Base-by-base conservation (phyloP, 1,284 basidiomycete species). In the Papiliotrema flavescens region DNA sequence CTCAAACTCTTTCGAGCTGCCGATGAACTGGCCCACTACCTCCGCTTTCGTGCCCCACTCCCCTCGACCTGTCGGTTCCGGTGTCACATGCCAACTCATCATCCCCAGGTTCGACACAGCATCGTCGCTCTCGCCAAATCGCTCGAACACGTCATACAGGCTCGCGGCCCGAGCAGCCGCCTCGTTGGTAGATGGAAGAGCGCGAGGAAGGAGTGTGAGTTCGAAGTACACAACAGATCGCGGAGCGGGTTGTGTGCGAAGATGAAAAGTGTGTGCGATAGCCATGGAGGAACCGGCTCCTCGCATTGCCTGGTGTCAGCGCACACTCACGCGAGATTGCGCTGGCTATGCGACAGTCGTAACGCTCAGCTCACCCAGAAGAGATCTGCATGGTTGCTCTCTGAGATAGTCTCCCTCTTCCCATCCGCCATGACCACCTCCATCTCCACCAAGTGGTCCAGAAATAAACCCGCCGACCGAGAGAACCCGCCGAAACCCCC, bases 81-180 rank as follows among this genome's bases (percentile, higher is more conserved):
- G 60, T 20, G 60, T 56, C 1, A 59, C 60, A 41, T 61, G 60
- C 60, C 60, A 62, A 13, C 32, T 34, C 28, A 57, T 24, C 26
- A 46, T 46, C 19, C 51, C 54, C 9, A 59, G 41, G 15, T 52
- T 47, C n/a, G 40, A 11, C 13, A 49, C 17, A 6, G 56, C 54
- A 2, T 39, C n/a, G n/a, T 24, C 23, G 8, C 24, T 19, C 23
- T 19, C 49, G 1, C 51, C 56, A 36, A 53, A 61, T n/a, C 50
- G 50, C 48, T 61, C 56, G 44, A 61, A 57, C n/a, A 56, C 55
- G 23, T 35, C 9, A 41, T 55, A 61, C 2, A 56, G 40, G n/a
- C 46, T 42, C 3, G 56, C 44, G 6, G 59, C 44, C 36, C 59
- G 35, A 15, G 42, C 24, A n/a, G 48, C 44, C 17, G 53, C 24